phyloP scores from a whole-genome alignment of 176 grass and related monocot genomes.

The Musa schizocarpa region DNA sequence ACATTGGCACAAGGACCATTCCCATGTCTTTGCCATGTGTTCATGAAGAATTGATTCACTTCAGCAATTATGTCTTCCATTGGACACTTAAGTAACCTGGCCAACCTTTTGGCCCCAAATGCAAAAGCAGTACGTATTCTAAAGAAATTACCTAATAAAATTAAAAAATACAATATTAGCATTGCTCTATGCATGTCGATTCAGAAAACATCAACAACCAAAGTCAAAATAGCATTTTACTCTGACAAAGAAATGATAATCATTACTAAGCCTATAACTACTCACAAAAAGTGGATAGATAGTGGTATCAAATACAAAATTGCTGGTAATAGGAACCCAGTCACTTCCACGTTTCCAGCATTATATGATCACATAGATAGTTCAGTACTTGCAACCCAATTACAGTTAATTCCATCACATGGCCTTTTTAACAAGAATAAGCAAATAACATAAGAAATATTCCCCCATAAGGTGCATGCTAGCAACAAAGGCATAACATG shows the following conservation, averaged over 20 bases:
- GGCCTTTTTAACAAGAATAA: neutral
- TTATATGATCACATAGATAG: too few relatives aligned
- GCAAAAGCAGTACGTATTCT: slow-evolving; percentile 94
- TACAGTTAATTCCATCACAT: too few relatives aligned
- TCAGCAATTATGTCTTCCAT: slow-evolving; percentile 51
- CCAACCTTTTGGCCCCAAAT: slow-evolving; percentile 75
- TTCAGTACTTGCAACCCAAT: too few relatives aligned
- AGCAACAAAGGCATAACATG: too few relatives aligned
- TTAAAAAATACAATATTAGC: slow-evolving; percentile 11
- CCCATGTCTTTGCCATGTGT: slow-evolving; percentile 75
- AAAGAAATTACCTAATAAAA: slow-evolving; percentile 72
- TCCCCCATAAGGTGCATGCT: too few relatives aligned
- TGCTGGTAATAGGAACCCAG: too few relatives aligned
- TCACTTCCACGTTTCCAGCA: too few relatives aligned
- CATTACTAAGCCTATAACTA: neutral
- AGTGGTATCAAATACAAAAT: neutral
- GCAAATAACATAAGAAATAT: neutral
- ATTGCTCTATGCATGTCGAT: neutral
- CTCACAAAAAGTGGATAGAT: neutral
- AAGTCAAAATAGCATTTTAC: neutral
- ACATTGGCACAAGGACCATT: slow-evolving; percentile 49
- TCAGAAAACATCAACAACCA: neutral
- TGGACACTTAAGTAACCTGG: slow-evolving; percentile 58
- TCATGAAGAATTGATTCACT: slow-evolving; percentile 76
- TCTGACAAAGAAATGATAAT: neutral